Conservation (phyloP, 2,329 filamentous ascomycete species). For the Hypoxylon sp. region DNA sequence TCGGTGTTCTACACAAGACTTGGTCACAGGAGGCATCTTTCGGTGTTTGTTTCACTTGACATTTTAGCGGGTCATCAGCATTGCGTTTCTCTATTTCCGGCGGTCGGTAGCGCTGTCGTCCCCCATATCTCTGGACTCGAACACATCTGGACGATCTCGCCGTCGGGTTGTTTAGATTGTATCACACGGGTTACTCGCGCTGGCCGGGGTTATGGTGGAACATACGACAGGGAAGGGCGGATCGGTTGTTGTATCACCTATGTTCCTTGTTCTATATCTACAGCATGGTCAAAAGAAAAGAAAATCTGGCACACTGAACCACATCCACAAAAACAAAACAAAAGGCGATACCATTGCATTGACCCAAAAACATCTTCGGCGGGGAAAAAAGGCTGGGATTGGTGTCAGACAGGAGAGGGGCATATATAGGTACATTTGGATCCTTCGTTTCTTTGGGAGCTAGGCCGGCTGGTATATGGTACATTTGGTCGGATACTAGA, state of each 20-base stretch:
- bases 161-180: constrained; percentile 24
- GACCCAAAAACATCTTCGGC: constrained; percentile 33
- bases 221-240: constrained; percentile 27
- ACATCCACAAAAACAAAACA: constrained; percentile 32
- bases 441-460: constrained; percentile 45
- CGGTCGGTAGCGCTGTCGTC: constrained; percentile 40
- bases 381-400: constrained; percentile 36
- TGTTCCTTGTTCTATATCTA: constrained; percentile 36
- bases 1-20: constrained; percentile 49
- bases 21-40: constrained; percentile 51
- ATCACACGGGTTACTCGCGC: constrained; percentile 1
- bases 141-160: constrained; percentile 21
- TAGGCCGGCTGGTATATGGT: constrained; percentile 45
- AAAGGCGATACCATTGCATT: constrained; percentile 45
- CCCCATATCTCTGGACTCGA: constrained; percentile 24
- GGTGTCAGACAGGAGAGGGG: constrained; percentile 40
- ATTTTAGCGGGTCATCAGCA: constrained; percentile 52
- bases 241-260: constrained; percentile 44
- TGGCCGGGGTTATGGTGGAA: constrained; percentile 25
- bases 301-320: constrained; percentile 31
- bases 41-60: constrained; percentile 48
- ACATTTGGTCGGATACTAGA: constrained; percentile 43
- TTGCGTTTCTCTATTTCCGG: constrained; percentile 46
- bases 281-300: constrained; percentile 43
- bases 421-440: constrained; percentile 44